phyloP scores from a whole-genome alignment of 2,329 filamentous ascomycete species.

The Trichocomaceae sp. region DNA sequence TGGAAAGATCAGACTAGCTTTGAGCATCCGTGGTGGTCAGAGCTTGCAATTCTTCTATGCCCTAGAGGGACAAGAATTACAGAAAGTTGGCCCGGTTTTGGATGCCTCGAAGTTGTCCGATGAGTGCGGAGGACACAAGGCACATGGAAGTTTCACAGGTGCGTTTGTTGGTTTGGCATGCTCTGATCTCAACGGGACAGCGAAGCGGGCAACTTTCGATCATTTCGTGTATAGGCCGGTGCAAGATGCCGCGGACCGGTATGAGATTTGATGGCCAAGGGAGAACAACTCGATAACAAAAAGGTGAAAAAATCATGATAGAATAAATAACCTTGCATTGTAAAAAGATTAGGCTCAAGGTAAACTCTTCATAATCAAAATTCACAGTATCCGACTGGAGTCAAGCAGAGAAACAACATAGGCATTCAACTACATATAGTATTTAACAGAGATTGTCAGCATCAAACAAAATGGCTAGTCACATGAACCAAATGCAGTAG shows the following conservation, averaged over 20 bases:
- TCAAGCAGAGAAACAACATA: background rate
- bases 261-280: slow-evolving; percentile 3
- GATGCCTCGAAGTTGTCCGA: slow-evolving; percentile 11
- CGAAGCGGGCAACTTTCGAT: slow-evolving; percentile 4
- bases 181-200: slow-evolving; percentile 12
- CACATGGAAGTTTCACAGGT: slow-evolving; percentile 12
- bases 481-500: slow-evolving; percentile 7
- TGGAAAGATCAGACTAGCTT: slow-evolving; percentile 11
- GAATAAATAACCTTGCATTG: too few relatives aligned
- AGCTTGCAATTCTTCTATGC: slow-evolving; percentile 10
- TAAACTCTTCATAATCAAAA: too few relatives aligned
- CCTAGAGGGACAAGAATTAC: slow-evolving; percentile 7
- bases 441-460: background rate
- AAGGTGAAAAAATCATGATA: too few relatives aligned
- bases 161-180: slow-evolving; percentile 12
- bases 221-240: slow-evolving; percentile 12
- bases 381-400: too few relatives aligned
- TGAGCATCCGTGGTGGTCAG: slow-evolving; percentile 9
- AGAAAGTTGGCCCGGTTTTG: slow-evolving; percentile 5
- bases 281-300: too few relatives aligned
- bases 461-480: background rate
- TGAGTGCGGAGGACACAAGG: slow-evolving; percentile 12
- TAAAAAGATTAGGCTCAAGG: too few relatives aligned
- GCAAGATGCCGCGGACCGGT: slow-evolving; percentile 7
- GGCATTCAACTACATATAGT: background rate